Conservation (phyloP, 2,329 filamentous ascomycete species). For the Colletotrichum spinosum region DNA sequence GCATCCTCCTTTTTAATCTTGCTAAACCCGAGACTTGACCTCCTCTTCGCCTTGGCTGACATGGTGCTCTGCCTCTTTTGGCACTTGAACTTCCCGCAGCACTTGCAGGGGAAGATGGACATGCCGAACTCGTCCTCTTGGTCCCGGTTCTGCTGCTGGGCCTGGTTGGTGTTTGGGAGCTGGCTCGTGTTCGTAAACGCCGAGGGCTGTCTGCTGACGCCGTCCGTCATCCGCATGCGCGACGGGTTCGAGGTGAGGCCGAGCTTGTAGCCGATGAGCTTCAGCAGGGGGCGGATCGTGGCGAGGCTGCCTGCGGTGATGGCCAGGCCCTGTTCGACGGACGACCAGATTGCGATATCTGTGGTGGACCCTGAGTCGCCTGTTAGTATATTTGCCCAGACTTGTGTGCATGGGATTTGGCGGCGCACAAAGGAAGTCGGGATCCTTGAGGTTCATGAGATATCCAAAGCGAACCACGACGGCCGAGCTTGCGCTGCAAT, state of each 20-base stretch:
- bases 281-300: conserved; percentile 58
- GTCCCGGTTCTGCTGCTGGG: not conserved
- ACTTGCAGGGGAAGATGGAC: conserved; percentile 15
- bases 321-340: conserved; percentile 58
- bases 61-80: conserved; percentile 12
- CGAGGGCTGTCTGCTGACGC: conserved; percentile 2
- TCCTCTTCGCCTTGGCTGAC: not conserved
- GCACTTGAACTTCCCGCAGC: conserved; percentile 16
- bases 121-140: conserved; percentile 12
- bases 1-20: conserved; percentile 7
- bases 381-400: not conserved
- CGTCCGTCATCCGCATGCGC: conserved; percentile 15
- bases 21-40: conserved; percentile 2
- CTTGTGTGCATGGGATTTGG: not conserved
- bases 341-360: conserved; percentile 62
- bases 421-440: conserved; percentile 57
- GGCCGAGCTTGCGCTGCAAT: conserved; percentile 55
- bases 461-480: conserved; percentile 56
- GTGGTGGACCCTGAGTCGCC: conserved; percentile 48
- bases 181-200: conserved; percentile 5
- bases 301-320: conserved; percentile 61
- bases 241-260: conserved; percentile 39
- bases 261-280: conserved; percentile 47
- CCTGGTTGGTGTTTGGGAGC: not conserved
- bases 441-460: conserved; percentile 50